A percentile compares a stretch with the other conserved stretches of the same genome.
Evolutionary conservation across 2,329 filamentous ascomycete genomes (phyloP).

Genomic region (Fusarium sp.): DNA sequence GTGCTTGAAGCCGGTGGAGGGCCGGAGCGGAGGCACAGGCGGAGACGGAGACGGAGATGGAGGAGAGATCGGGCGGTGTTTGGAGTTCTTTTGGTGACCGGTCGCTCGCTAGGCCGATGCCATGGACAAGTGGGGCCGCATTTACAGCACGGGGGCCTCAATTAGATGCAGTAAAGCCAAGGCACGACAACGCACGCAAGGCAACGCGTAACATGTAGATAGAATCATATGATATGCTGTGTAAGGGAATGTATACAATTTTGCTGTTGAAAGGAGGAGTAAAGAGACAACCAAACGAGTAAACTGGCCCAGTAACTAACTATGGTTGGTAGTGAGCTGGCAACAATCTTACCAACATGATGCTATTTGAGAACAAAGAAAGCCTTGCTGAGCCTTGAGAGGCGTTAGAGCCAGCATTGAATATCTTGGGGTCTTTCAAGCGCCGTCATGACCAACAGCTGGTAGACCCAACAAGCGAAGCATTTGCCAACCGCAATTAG

Average conservation of each 20-base stretch:
- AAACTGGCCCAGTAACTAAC: background rate
- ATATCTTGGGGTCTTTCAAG: background rate
- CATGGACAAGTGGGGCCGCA: slow-evolving; percentile 35
- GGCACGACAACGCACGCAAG: background rate
- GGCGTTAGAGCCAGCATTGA: background rate
- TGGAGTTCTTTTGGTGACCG: slow-evolving; percentile 9
- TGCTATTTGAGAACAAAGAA: background rate
- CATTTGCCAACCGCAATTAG: background rate
- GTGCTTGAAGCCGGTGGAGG: slow-evolving; percentile 15
- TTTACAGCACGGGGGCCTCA: slow-evolving; percentile 10
- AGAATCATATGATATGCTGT: background rate
- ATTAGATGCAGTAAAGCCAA: background rate
- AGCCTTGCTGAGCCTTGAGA: slow-evolving; percentile 7
- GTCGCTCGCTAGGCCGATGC: slow-evolving; percentile 23
- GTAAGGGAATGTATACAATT: background rate
- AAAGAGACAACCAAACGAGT: background rate
- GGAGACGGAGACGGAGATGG: slow-evolving; percentile 6
- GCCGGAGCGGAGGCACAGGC: slow-evolving; percentile 22
- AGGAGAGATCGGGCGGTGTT: slow-evolving; percentile 27
- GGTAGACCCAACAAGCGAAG: slow-evolving; percentile 1
- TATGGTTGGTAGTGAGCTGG: background rate
- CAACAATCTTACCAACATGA: background rate
- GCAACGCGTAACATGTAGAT: background rate
- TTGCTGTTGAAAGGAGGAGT: background rate
- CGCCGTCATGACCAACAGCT: slow-evolving; percentile 11